Percentiles rank a stretch among this genome's conserved stretches.
Evolutionary conservation across 1,284 basidiomycete genomes (phyloP).

Genomic region (Apiotrichum veenhuisii): DNA sequence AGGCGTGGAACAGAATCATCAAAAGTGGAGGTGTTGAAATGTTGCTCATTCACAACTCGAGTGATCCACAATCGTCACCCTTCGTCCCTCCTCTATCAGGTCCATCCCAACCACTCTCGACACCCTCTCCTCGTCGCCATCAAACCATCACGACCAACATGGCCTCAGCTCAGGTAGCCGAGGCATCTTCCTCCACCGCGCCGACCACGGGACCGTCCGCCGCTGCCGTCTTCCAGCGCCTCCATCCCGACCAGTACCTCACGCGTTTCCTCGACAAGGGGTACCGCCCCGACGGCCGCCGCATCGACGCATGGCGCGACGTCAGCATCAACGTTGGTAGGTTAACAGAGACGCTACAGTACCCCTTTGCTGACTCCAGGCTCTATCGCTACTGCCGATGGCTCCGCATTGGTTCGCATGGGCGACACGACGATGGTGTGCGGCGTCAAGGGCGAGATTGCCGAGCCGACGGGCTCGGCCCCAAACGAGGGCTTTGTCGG

Average conservation of each 20-base stretch:
- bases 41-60: neutral
- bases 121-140: neutral
- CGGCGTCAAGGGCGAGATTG: slow-evolving; percentile 90
- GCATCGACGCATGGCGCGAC: slow-evolving; percentile 62
- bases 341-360: slow-evolving; percentile 32
- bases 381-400: slow-evolving; percentile 84
- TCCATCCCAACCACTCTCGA: too few relatives aligned
- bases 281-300: slow-evolving; percentile 70
- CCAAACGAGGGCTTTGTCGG: slow-evolving; percentile 77
- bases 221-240: slow-evolving; percentile 70
- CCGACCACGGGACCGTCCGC: slow-evolving; percentile 46
- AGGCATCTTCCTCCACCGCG: neutral
- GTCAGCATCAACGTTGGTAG: slow-evolving; percentile 68
- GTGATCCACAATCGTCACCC: neutral
- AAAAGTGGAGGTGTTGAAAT: neutral
- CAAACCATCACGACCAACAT: neutral
- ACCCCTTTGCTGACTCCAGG: slow-evolving; percentile 50
- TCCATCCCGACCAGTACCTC: slow-evolving; percentile 76
- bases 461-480: slow-evolving; percentile 73
- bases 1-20: too few relatives aligned
- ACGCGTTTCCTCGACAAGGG: slow-evolving; percentile 69
- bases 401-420: slow-evolving; percentile 81
- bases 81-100: neutral
- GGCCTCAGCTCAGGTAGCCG: slow-evolving; percentile 4
- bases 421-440: slow-evolving; percentile 88